Conservation (phyloP, 768 basidiomycete genomes). For the Russula griseocarnosa region DNA sequence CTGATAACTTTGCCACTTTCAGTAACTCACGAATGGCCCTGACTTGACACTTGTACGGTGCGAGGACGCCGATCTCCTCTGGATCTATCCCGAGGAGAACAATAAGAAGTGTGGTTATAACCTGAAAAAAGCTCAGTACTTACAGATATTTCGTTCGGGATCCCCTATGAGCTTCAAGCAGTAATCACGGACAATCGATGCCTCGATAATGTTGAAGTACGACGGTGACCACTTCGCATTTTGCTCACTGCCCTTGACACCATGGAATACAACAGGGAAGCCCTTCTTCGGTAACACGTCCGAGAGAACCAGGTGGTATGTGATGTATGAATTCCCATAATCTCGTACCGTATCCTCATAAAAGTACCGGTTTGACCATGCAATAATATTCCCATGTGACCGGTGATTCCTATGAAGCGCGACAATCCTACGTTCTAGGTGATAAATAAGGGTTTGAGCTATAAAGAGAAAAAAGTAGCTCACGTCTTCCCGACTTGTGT, state of each 20-base stretch:
- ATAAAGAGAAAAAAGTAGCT: slow-evolving; percentile 13
- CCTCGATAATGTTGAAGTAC: slow-evolving; percentile 41
- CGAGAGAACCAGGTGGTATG: slow-evolving; percentile 32
- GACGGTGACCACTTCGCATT: slow-evolving; percentile 39
- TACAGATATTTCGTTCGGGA: slow-evolving; percentile 34
- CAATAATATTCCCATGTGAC: slow-evolving; percentile 41
- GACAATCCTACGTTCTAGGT: slow-evolving; percentile 26
- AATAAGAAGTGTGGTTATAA: not conserved
- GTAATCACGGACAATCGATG: slow-evolving; percentile 36
- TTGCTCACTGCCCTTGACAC: slow-evolving; percentile 35
- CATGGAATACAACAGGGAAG: slow-evolving; percentile 38
- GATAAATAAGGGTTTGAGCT: not conserved
- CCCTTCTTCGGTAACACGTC: slow-evolving; percentile 32
- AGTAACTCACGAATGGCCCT: slow-evolving; percentile 35
- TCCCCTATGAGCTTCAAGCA: slow-evolving; percentile 33
- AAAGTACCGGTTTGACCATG: slow-evolving; percentile 50
- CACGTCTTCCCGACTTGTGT: slow-evolving; percentile 35
- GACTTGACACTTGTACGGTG: slow-evolving; percentile 40
- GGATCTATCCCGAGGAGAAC: slow-evolving; percentile 25
- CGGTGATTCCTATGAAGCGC: slow-evolving; percentile 24
- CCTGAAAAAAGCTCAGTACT: slow-evolving; percentile 10
- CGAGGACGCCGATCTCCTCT: slow-evolving; percentile 38
- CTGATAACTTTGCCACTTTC: slow-evolving; percentile 16
- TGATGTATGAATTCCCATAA: slow-evolving; percentile 31
- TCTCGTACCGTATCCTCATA: slow-evolving; percentile 37